Evolutionary conservation across 1,139 yeast species (phyloP).

Genomic region (Lodderomyces elongisporus): DNA sequence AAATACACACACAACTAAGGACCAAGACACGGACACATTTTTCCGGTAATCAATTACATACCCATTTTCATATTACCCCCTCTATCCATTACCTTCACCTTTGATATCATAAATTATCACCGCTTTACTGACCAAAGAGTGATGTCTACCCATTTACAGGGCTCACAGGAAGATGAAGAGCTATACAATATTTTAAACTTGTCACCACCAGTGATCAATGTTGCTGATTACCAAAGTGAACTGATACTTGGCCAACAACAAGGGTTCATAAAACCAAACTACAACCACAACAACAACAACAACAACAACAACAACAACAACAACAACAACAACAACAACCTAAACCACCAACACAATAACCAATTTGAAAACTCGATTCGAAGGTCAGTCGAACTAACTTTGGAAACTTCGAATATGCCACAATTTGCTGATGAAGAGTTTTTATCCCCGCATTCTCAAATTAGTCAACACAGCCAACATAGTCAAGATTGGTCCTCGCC

Average conservation of each 20-base stretch:
- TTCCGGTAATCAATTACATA: too few relatives aligned
- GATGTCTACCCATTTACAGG: too few relatives aligned
- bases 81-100: too few relatives aligned
- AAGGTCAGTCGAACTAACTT: conserved; percentile 8
- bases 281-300: conserved; percentile 1
- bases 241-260: not conserved
- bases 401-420: conserved; percentile 6
- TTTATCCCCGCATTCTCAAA: conserved; percentile 13
- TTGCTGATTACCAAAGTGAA: not conserved
- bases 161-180: conserved; percentile 21
- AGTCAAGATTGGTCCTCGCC: not conserved
- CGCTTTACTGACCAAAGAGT: too few relatives aligned
- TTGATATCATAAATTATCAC: too few relatives aligned
- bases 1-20: too few relatives aligned
- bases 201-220: conserved; percentile 13
- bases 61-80: too few relatives aligned
- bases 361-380: conserved; percentile 8
- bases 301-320: conserved; percentile 2
- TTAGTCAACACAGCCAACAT: conserved; percentile 2
- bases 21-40: too few relatives aligned
- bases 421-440: conserved; percentile 9
- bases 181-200: conserved; percentile 20
- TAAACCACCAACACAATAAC: conserved; percentile 2
- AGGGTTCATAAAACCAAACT: not conserved
- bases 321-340: conserved; percentile 2